phyloP scores from a whole-genome alignment of 2,329 filamentous ascomycete genomes.

The Diaporthe sp. region DNA sequence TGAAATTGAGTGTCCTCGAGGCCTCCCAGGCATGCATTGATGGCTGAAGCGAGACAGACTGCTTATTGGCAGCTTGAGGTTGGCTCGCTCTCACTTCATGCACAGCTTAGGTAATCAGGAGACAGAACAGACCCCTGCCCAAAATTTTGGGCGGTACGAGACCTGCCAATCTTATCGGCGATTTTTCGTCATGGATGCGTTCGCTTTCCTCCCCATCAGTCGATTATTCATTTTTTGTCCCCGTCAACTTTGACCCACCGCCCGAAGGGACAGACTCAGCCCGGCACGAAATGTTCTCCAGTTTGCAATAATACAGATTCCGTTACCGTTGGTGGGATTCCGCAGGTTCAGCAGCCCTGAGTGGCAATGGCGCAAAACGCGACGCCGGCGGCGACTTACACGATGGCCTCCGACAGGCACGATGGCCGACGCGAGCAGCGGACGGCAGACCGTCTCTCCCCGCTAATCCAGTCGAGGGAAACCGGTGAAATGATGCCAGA shows the following conservation, averaged over 20 bases:
- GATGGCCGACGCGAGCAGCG: constrained; percentile 24
- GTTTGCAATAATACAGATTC: constrained; percentile 13
- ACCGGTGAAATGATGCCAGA: constrained; percentile 64
- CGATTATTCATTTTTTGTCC: constrained; percentile 13
- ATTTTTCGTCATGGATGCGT: constrained; percentile 29
- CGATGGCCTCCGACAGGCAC: constrained; percentile 32
- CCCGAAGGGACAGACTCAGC: too few relatives aligned
- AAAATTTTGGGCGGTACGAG: constrained; percentile 6
- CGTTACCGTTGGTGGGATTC: background rate
- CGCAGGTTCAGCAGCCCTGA: background rate
- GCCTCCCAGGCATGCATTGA: constrained; percentile 1
- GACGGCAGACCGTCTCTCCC: constrained; percentile 33
- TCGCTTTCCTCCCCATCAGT: constrained; percentile 1
- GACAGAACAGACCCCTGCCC: background rate
- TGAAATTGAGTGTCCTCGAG: background rate
- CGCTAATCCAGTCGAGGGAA: constrained; percentile 69
- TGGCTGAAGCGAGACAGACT: background rate
- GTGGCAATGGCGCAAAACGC: constrained; percentile 36
- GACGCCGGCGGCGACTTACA: constrained; percentile 29
- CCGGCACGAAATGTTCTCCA: constrained; percentile 12
- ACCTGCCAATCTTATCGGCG: constrained; percentile 26
- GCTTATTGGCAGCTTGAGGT: background rate
- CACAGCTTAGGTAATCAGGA: constrained; percentile 10
- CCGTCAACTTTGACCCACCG: background rate
- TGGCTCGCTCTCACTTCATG: background rate